A percentile compares a stretch with the other conserved stretches of the same genome.
Evolutionary conservation across 139 green algal genomes (phyloP).

Genomic region (Monoraphidium neglectum): DNA sequence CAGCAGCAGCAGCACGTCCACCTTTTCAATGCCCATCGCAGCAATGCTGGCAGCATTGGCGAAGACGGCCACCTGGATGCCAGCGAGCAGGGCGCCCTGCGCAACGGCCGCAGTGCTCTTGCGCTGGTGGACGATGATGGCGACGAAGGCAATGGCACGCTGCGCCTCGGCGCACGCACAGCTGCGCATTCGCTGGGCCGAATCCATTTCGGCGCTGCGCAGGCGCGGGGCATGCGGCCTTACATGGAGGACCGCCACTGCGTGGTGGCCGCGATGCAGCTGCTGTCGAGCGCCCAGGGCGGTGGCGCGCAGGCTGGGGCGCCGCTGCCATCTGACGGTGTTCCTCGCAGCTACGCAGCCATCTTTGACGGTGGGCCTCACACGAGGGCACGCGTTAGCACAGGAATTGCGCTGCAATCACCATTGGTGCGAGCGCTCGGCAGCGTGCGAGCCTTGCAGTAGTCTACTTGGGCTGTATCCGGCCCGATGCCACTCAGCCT

Average conservation of each 20-base stretch:
- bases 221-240: conserved; percentile 37
- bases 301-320: background rate
- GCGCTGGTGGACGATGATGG: conserved; percentile 5
- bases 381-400: too few relatives aligned
- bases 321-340: conserved; percentile 39
- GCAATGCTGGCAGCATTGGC: background rate
- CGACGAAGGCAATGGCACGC: background rate
- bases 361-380: conserved; percentile 80
- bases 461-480: too few relatives aligned
- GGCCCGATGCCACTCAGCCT: too few relatives aligned
- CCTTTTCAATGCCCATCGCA: background rate
- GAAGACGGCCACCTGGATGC: background rate
- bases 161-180: background rate
- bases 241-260: conserved; percentile 70
- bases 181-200: background rate
- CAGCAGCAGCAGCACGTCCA: too few relatives aligned
- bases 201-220: conserved; percentile 1
- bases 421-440: too few relatives aligned
- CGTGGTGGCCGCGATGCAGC: conserved; percentile 31
- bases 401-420: too few relatives aligned
- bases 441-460: too few relatives aligned
- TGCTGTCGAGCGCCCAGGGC: background rate
- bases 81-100: background rate
- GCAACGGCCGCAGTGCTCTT: background rate
- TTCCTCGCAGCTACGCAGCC: conserved; percentile 55